These are phyloP conservation scores for Monilinia fructigena DNA, from an alignment of 2,329 filamentous ascomycete species.

Conservation along the genomic window DNA sequence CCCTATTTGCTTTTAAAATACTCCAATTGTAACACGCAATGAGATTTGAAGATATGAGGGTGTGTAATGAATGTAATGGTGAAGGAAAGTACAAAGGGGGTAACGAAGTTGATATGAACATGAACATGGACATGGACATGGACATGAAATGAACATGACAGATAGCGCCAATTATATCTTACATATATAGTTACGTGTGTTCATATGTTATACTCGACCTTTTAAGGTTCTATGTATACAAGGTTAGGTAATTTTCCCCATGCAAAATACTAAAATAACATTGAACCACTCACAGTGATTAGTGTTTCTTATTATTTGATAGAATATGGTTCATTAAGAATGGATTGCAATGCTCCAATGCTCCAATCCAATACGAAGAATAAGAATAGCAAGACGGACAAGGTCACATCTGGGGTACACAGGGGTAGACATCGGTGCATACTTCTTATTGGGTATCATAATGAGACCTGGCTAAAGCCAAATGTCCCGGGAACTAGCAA, in stretches of 20 bases:
- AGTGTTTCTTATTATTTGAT: neutral
- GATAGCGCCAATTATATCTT: slow-evolving; percentile 14
- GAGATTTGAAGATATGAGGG: neutral
- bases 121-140: too few species aligned
- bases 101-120: neutral
- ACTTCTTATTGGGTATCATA: slow-evolving; percentile 24
- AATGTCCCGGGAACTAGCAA: neutral
- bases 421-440: slow-evolving; percentile 1
- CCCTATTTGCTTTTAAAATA: slow-evolving; percentile 4
- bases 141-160: neutral
- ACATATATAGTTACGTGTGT: slow-evolving; percentile 7
- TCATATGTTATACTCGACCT: neutral
- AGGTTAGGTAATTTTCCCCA: neutral
- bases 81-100: slow-evolving; percentile 16
- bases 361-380: neutral
- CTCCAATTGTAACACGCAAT: neutral
- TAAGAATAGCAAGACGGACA: neutral
- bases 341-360: slow-evolving; percentile 11
- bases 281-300: too few species aligned
- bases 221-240: neutral
- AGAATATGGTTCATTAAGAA: slow-evolving; percentile 2
- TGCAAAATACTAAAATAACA: too few species aligned
- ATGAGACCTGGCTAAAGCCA: neutral
- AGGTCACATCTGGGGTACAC: slow-evolving; percentile 17
- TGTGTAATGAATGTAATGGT: neutral